Evolutionary conservation across 2,329 filamentous ascomycete species (phyloP).

Genomic region (Curvularia sp.): DNA sequence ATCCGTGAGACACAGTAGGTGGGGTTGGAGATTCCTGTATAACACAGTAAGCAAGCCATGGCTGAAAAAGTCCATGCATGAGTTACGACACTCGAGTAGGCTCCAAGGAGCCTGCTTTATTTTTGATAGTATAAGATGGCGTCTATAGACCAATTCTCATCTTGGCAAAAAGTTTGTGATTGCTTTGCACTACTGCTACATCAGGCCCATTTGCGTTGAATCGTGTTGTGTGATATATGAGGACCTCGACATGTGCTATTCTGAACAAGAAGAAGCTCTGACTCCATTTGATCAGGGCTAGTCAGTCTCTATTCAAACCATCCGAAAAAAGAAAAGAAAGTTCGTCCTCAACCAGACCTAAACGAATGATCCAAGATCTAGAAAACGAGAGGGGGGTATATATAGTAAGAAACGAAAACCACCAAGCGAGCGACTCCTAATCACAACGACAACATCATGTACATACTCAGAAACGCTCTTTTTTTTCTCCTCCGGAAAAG

Average conservation of each 20-base stretch:
- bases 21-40: neutral
- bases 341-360: too few species aligned
- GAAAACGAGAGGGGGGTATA: too few species aligned
- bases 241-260: neutral
- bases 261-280: neutral
- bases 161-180: constrained; percentile 1
- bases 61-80: neutral
- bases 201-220: neutral
- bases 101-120: neutral
- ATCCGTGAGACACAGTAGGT: constrained; percentile 63
- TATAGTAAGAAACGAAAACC: too few species aligned
- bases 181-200: neutral
- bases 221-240: neutral
- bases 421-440: neutral
- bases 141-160: constrained; percentile 1
- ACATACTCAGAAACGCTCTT: too few species aligned
- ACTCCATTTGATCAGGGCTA: too few species aligned
- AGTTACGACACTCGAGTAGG: neutral
- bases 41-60: neutral
- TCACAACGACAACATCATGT: too few species aligned
- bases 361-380: too few species aligned
- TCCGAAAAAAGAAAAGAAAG: too few species aligned
- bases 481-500: too few species aligned
- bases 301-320: too few species aligned
- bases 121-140: neutral